A percentile compares a stretch with the other conserved stretches of the same genome.
Evolutionary conservation across 495 filamentous ascomycete species (phyloP).

Genomic region (Bathelium albidoporum): DNA sequence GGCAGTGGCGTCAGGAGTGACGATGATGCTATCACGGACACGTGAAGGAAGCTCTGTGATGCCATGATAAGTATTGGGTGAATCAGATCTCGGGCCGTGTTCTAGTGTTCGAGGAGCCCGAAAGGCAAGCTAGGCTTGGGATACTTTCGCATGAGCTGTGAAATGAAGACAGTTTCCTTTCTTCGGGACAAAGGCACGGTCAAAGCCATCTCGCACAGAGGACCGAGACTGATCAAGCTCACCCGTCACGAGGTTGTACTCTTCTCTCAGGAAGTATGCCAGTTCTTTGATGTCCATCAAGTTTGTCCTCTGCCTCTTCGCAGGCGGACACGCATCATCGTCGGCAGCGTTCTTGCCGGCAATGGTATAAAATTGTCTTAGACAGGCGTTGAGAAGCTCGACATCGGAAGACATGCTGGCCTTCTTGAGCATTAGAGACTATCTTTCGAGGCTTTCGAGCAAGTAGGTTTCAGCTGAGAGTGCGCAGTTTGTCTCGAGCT

Average conservation of each 20-base stretch:
- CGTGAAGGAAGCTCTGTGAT: not conserved
- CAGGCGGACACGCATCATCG: not conserved
- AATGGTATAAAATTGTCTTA: not conserved
- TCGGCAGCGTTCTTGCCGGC: not conserved
- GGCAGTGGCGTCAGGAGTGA: not conserved
- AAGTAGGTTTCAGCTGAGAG: not conserved
- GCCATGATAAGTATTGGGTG: not conserved
- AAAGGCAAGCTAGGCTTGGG: too few species aligned
- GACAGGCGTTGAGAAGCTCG: not conserved
- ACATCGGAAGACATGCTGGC: not conserved
- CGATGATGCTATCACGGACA: not conserved
- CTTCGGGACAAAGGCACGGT: not conserved
- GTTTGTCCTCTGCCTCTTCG: not conserved
- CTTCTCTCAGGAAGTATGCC: not conserved
- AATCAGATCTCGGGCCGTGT: not conserved
- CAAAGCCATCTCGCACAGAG: not conserved
- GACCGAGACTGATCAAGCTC: not conserved
- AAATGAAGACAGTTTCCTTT: not conserved
- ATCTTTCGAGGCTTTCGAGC: not conserved
- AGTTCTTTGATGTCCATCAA: constrained; percentile 4
- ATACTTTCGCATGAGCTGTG: too few species aligned
- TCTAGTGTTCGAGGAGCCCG: too few species aligned
- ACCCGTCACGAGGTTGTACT: not conserved
- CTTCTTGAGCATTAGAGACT: too few species aligned
- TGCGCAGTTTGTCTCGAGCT: not conserved